Conservation (phyloP, 345 rosid species). For the Lagerstroemia speciosa region DNA sequence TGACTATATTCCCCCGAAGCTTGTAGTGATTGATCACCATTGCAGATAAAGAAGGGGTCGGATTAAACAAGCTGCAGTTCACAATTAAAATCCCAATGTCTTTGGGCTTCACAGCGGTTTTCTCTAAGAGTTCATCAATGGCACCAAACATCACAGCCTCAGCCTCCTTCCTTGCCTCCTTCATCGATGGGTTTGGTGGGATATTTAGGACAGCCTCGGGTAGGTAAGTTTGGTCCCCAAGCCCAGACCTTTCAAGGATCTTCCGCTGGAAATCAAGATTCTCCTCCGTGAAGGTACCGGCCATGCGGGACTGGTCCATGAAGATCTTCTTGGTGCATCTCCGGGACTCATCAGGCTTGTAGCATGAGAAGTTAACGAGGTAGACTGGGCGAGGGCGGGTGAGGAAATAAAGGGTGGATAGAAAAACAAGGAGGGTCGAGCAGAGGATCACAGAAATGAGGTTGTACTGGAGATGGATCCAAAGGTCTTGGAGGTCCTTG, state of each 20-base stretch:
- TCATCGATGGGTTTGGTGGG: neutral
- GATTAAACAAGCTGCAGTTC: slow-evolving; percentile 5
- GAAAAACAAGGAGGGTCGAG: neutral
- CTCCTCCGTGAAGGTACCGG: slow-evolving; percentile 1
- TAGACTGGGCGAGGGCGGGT: slow-evolving; percentile 4
- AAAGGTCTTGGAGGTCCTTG: neutral
- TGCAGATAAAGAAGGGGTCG: slow-evolving; percentile 1
- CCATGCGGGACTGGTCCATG: slow-evolving; percentile 1
- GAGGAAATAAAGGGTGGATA: slow-evolving; percentile 3
- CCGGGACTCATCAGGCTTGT: slow-evolving; percentile 1
- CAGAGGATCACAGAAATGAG: slow-evolving; percentile 2
- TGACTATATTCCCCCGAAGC: slow-evolving; percentile 2
- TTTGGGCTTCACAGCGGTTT: slow-evolving; percentile 1
- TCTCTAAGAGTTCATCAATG: slow-evolving; percentile 2
- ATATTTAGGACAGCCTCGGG: slow-evolving; percentile 5
- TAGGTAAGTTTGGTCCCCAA: neutral
- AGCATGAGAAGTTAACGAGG: slow-evolving; percentile 1
- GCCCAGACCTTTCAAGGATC: slow-evolving; percentile 2
- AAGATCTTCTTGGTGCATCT: slow-evolving; percentile 6
- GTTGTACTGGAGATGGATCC: slow-evolving; percentile 6
- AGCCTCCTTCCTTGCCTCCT: slow-evolving; percentile 3
- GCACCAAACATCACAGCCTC: slow-evolving; percentile 3
- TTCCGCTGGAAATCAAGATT: slow-evolving; percentile 2
- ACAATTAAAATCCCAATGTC: slow-evolving; percentile 1
- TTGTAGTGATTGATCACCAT: slow-evolving; percentile 7